Percentiles rank a stretch among this genome's conserved stretches.
Evolutionary conservation across 352 stramenopile species (phyloP).

Genomic region (Phytopythium cucurbitacearum): DNA sequence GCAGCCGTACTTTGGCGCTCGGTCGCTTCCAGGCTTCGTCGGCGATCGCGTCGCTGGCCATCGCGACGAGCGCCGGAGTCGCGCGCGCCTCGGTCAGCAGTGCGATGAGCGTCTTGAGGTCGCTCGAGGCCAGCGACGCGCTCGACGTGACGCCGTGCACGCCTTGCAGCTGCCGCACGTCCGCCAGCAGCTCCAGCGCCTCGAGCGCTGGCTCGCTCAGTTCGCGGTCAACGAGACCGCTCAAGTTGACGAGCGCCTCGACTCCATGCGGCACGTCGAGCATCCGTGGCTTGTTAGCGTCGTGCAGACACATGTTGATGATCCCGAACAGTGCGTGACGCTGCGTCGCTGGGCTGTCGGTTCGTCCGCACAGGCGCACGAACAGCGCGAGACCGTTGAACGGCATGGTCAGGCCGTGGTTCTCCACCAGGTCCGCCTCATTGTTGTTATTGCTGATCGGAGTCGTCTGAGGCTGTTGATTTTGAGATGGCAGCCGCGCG

Average conservation of each 20-base stretch:
- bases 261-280: slow-evolving; percentile 68
- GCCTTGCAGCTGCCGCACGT: slow-evolving; percentile 47
- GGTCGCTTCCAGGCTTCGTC: slow-evolving; percentile 70
- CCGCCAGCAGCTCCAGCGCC: slow-evolving; percentile 71
- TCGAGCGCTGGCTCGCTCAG: slow-evolving; percentile 65
- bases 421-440: slow-evolving; percentile 1
- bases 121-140: slow-evolving; percentile 24
- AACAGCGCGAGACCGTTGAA: slow-evolving; percentile 47
- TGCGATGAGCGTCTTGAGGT: slow-evolving; percentile 63
- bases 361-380: slow-evolving; percentile 32
- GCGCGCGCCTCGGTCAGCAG: slow-evolving; percentile 51
- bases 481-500: slow-evolving; percentile 4
- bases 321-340: slow-evolving; percentile 65
- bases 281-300: slow-evolving; percentile 75
- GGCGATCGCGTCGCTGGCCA: slow-evolving; percentile 74
- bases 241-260: slow-evolving; percentile 78
- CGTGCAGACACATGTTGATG: slow-evolving; percentile 84
- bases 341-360: slow-evolving; percentile 34
- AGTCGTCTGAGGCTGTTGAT: neutral
- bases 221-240: slow-evolving; percentile 51
- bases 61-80: slow-evolving; percentile 46
- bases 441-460: slow-evolving; percentile 7
- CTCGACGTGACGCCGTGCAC: slow-evolving; percentile 20
- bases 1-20: slow-evolving; percentile 49
- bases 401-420: neutral